Conservation (phyloP, 805 yeast species). For the Brettanomyces nanus region DNA sequence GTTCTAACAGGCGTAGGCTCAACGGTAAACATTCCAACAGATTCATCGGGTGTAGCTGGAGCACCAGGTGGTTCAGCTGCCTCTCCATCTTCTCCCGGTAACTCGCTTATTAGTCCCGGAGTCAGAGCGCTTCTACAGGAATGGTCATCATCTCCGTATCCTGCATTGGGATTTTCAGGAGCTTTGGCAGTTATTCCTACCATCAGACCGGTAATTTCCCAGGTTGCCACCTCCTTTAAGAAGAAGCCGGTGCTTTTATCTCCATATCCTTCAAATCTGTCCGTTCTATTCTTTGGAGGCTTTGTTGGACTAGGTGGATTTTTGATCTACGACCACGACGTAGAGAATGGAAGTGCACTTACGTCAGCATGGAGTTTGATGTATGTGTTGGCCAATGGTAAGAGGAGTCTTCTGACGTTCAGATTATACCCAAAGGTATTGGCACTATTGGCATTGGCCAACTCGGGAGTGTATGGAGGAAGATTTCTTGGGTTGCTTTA, state of each 20-base stretch:
- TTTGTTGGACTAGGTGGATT: conserved; percentile 62
- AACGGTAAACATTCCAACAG: too few relatives aligned
- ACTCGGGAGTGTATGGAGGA: conserved; percentile 61
- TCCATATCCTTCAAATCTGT: conserved; percentile 21
- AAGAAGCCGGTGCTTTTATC: conserved; percentile 8
- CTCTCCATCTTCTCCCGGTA: not conserved
- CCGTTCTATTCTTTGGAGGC: conserved; percentile 44
- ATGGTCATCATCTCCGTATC: conserved; percentile 33
- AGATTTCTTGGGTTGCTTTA: conserved; percentile 43
- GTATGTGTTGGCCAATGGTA: conserved; percentile 65
- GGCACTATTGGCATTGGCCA: conserved; percentile 49
- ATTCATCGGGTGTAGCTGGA: not conserved
- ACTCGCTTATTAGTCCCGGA: not conserved
- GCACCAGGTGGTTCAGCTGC: not conserved
- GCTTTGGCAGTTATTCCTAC: conserved; percentile 24
- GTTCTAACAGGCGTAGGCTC: too few relatives aligned
- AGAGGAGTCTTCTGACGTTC: conserved; percentile 43
- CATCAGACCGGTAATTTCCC: conserved; percentile 14
- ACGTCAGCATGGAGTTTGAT: conserved; percentile 73
- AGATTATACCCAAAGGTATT: conserved; percentile 57
- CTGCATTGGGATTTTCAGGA: conserved; percentile 35
- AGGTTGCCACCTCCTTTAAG: conserved; percentile 7
- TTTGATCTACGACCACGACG: conserved; percentile 71
- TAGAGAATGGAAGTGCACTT: conserved; percentile 74
- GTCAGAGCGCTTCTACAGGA: not conserved